These are phyloP conservation scores for Pseudopithomyces chartarum DNA, from an alignment of 2,329 filamentous ascomycete species.

Conservation along the genomic window DNA sequence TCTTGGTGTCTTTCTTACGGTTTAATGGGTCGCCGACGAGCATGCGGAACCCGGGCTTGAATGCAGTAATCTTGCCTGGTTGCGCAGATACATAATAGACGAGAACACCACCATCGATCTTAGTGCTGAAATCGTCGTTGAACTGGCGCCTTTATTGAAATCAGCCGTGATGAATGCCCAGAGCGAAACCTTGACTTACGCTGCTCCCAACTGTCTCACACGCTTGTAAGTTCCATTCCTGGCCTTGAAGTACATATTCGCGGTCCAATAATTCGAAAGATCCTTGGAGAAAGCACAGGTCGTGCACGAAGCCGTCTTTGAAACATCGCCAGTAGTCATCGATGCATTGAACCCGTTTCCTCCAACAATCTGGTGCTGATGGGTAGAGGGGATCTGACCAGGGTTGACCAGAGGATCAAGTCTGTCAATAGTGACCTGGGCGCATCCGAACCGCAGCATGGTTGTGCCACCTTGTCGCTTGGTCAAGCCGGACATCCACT, in stretches of 20 bases:
- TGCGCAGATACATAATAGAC: conserved; percentile 32
- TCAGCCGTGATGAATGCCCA: background rate
- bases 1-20: conserved; percentile 17
- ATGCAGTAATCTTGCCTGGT: conserved; percentile 26
- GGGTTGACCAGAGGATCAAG: conserved; percentile 45
- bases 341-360: conserved; percentile 54
- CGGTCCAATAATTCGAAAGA: conserved; percentile 39
- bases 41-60: conserved; percentile 50
- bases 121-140: conserved; percentile 30
- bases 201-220: conserved; percentile 22
- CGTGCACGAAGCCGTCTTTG: conserved; percentile 44
- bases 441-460: conserved; percentile 42
- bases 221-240: conserved; percentile 40
- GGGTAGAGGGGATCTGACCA: conserved; percentile 38
- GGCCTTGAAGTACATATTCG: conserved; percentile 41
- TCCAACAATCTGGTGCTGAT: conserved; percentile 48
- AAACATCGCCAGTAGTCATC: conserved; percentile 45
- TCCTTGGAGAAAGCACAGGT: conserved; percentile 50
- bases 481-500: background rate
- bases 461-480: conserved; percentile 29
- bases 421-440: conserved; percentile 38
- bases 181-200: background rate
- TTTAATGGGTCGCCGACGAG: conserved; percentile 46
- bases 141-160: conserved; percentile 17
- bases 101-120: conserved; percentile 27